Conservation (phyloP, 768 basidiomycete genomes). For the Xerocomellus intermedius region DNA sequence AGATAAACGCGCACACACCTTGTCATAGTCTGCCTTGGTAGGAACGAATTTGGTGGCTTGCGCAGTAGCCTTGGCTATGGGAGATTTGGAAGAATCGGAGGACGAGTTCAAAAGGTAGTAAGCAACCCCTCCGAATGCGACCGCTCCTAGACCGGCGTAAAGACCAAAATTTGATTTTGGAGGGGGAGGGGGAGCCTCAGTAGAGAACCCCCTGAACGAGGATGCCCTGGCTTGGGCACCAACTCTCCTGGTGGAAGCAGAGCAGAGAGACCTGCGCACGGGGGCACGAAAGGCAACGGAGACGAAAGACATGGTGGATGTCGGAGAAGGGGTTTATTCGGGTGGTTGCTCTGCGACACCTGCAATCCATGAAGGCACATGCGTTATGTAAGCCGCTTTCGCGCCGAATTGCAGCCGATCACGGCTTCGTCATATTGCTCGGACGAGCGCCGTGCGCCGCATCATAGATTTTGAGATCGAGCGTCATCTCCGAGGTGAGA, state of each 20-base stretch:
- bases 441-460: slow-evolving; percentile 8
- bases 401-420: neutral
- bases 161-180: slow-evolving; percentile 58
- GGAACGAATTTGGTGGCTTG: slow-evolving; percentile 74
- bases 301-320: slow-evolving; percentile 54
- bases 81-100: slow-evolving; percentile 45
- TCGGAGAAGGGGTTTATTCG: neutral
- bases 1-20: slow-evolving; percentile 43
- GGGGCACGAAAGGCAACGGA: slow-evolving; percentile 45
- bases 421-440: neutral
- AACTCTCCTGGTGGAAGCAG: slow-evolving; percentile 27
- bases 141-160: slow-evolving; percentile 60
- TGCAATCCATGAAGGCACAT: neutral
- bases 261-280: slow-evolving; percentile 43
- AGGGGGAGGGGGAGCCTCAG: slow-evolving; percentile 44
- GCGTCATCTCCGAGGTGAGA: neutral
- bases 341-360: slow-evolving; percentile 12
- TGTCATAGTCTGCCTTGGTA: slow-evolving; percentile 84
- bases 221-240: slow-evolving; percentile 35
- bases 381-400: slow-evolving; percentile 18
- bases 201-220: slow-evolving; percentile 60
- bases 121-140: slow-evolving; percentile 57
- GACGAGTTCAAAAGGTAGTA: slow-evolving; percentile 57
- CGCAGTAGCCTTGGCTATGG: slow-evolving; percentile 58
- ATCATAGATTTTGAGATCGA: neutral